Base-by-base conservation (phyloP, 192 early-diverging fungal species). In the Entomortierella parvispora region DNA sequence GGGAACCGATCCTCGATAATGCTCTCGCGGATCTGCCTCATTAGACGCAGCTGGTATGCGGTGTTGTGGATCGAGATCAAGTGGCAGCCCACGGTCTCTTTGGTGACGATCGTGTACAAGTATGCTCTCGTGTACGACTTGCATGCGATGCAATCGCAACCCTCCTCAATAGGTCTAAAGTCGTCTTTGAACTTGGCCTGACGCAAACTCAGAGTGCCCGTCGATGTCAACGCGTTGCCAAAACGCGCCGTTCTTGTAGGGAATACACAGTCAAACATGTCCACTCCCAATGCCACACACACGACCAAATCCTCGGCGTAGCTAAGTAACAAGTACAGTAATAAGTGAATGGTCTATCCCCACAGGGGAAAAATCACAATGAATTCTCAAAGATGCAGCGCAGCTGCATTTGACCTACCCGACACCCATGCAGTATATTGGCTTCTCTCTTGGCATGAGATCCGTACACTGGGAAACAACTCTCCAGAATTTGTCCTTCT, bases 231-330 rank as follows among this genome's bases (percentile, higher is more conserved):
- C 12, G 94, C 94, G 75, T 93, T 93, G 22, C 94, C 94, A 69
- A 95, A 95, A 34, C 94, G 90, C 68, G 94, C 94, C 22, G 94
- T 95, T 46, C 94, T 87, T 3, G 94, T 95, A 0, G 94, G 94
- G 71, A 91, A 95, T 26, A 95, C 94, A 79, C 94, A 95, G 69
- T 95, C 94, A 75, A 91, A 95, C 93, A 94, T 94, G 75, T 95
- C 93, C 44, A 95, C 92, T 37, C 94, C 94, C 66, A 95, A 80
- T 34, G 94, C 93, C 26, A 88, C 87, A 84, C 94, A 94, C 2
- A 95, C 91, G 3, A 95, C 92, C 68, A 94, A 69, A 76, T 95
- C 93, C 58, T 92, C 92, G 7, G 93, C 91, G 55, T 94, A 89
- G 12, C 84, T 85, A 77, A 33, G 34, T 28, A 40, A 28, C 61